Conservation (phyloP, 2,329 filamentous ascomycete genomes). For the Fonsecaea monophora region DNA sequence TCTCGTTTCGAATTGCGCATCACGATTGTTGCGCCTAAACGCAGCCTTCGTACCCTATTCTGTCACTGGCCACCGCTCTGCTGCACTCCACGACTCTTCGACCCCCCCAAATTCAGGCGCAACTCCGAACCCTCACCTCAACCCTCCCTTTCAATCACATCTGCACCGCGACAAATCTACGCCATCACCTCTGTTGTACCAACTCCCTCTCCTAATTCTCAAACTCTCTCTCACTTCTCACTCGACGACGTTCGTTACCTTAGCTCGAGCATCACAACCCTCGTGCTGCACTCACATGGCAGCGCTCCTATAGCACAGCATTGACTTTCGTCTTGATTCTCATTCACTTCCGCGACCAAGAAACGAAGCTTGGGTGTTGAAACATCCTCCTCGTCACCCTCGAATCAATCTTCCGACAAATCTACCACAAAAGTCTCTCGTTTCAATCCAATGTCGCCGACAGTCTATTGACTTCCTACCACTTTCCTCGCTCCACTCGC, state of each 20-base stretch:
- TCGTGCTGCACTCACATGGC: constrained; percentile 28
- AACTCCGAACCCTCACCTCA: constrained; percentile 30
- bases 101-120: constrained; percentile 11
- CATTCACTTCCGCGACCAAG: constrained; percentile 17
- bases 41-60: constrained; percentile 13
- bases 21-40: constrained; percentile 30
- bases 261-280: constrained; percentile 18
- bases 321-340: constrained; percentile 12
- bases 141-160: constrained; percentile 35
- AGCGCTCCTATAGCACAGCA: constrained; percentile 23
- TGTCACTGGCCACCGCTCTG: constrained; percentile 4
- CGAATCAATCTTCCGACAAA: constrained; percentile 28
- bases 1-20: constrained; percentile 34
- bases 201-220: constrained; percentile 28
- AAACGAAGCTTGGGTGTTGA: constrained; percentile 24
- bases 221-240: constrained; percentile 21
- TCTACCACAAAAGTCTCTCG: constrained; percentile 30
- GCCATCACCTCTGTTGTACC: constrained; percentile 26
- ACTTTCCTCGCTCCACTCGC: constrained; percentile 17
- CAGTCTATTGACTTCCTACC: constrained; percentile 18
- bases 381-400: constrained; percentile 20
- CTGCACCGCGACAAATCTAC: constrained; percentile 31
- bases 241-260: constrained; percentile 35
- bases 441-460: constrained; percentile 32
- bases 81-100: constrained; percentile 7